These are phyloP conservation scores for Sanghuangporus weigelae DNA, from an alignment of 1,284 basidiomycete genomes.

Conservation along the genomic window DNA sequence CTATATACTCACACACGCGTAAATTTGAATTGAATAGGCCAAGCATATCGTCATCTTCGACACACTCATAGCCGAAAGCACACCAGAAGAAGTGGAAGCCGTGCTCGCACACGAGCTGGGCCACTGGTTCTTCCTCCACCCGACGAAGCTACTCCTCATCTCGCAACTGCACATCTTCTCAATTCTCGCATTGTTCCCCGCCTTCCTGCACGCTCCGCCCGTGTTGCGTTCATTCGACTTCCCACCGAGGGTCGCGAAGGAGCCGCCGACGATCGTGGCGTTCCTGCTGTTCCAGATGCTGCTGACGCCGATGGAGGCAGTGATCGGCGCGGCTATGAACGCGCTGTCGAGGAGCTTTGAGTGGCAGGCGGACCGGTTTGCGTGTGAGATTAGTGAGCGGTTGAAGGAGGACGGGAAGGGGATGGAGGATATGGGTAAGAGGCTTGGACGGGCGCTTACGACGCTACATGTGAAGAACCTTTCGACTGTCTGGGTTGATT, in stretches of 20 bases:
- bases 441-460: constrained; percentile 75
- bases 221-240: constrained; percentile 89
- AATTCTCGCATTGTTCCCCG: constrained; percentile 84
- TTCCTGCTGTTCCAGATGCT: constrained; percentile 91
- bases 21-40: constrained; percentile 33
- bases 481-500: constrained; percentile 87
- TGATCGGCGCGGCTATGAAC: constrained; percentile 77
- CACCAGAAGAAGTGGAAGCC: constrained; percentile 86
- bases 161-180: constrained; percentile 85
- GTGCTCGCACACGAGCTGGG: constrained; percentile 92
- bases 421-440: constrained; percentile 73
- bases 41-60: constrained; percentile 98
- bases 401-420: constrained; percentile 28
- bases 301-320: constrained; percentile 75
- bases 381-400: constrained; percentile 53
- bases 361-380: constrained; percentile 85
- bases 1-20: not conserved
- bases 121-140: constrained; percentile 91
- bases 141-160: constrained; percentile 81
- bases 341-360: constrained; percentile 80
- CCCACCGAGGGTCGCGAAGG: constrained; percentile 54
- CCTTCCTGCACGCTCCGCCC: constrained; percentile 85
- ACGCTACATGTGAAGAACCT: constrained; percentile 87
- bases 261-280: constrained; percentile 82
- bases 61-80: constrained; percentile 88